Base-by-base conservation (phyloP, 108 stramenopile genomes). In the Pseudonitzschia pungens region DNA sequence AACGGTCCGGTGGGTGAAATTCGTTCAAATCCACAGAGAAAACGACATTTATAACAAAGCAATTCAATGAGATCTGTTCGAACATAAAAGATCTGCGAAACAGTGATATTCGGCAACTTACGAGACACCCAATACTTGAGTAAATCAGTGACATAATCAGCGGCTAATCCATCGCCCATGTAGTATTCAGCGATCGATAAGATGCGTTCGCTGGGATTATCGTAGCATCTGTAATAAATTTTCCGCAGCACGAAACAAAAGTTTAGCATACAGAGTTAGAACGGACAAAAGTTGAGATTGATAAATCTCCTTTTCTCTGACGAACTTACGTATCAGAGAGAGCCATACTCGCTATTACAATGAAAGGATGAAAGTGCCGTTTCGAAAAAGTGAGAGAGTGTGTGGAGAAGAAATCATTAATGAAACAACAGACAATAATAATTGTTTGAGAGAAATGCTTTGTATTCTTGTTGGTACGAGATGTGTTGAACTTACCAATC, bases 241-340 rank as follows among this genome's bases (percentile, higher is more conserved):
- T 8, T 51, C 10, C 50, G 26, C 2, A 59, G 22, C 2, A 26
- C 29, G 15, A 59, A 5, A 31, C 12, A 31, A 31, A 6, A 59
- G 26, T 24, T 7, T 59, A 9, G 15, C 6, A 36, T 6, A 36
- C 6, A 36, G 6, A 36, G 6, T 36, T 2, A 36, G 36, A 36
- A 36, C 2, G 2, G 36, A 2, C 36, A 36, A 2, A 36, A 36
- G 2, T 36, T 36, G 36, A 36, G 36, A 36, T 36, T 2, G 36
- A 36, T 36, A 36, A 5, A 36, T 5, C 6, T 36, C 2, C 36
- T 36, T 36, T 36, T 5, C 36, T 36, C 36, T 6, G 36, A 36
- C 10, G 29, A 58, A 63, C 62, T 63, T 27, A 63, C 62, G 44
- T 22, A 21, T 67, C 65, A 21, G 65, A 67, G 24, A 67, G 65